Percentiles rank a stretch among this genome's conserved stretches.
phyloP scores from a whole-genome alignment of 2,329 filamentous ascomycete genomes.

The Scedosporium aurantiacum region DNA sequence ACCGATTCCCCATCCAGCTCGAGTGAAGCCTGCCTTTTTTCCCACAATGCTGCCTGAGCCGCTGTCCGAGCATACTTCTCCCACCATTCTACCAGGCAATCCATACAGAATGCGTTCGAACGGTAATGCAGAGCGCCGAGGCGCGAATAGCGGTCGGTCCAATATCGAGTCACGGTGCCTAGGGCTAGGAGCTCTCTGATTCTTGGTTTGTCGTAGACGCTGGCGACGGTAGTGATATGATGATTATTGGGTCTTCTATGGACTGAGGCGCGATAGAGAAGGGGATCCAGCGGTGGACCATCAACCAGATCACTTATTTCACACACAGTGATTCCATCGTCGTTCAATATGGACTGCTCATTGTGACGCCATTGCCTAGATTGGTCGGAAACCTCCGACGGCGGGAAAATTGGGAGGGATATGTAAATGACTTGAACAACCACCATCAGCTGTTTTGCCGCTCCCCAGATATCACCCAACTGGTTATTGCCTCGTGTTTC shows the following conservation, averaged over 20 bases:
- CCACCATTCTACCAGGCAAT: conserved; percentile 6
- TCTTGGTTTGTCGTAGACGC: neutral
- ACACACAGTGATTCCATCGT: neutral
- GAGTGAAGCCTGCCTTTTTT: neutral
- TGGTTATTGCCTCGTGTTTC: neutral
- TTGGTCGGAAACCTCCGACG: neutral
- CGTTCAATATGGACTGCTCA: neutral
- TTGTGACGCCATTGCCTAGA: neutral
- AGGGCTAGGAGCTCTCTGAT: conserved; percentile 1
- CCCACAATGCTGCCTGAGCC: neutral
- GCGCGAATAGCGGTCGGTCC: neutral
- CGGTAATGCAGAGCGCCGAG: neutral
- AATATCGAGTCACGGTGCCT: neutral
- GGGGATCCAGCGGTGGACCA: neutral
- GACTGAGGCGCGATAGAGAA: neutral
- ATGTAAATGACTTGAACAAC: conserved; percentile 4
- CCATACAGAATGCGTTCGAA: conserved; percentile 5
- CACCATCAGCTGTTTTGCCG: neutral
- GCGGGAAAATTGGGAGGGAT: neutral
- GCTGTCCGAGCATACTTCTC: neutral
- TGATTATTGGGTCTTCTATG: neutral
- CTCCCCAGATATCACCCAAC: neutral
- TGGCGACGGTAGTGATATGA: conserved; percentile 1
- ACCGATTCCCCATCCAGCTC: neutral
- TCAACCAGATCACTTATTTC: neutral